These are phyloP conservation scores for Myxozyma vanderwaltii DNA, from an alignment of 805 yeast species.

Conservation along the genomic window DNA sequence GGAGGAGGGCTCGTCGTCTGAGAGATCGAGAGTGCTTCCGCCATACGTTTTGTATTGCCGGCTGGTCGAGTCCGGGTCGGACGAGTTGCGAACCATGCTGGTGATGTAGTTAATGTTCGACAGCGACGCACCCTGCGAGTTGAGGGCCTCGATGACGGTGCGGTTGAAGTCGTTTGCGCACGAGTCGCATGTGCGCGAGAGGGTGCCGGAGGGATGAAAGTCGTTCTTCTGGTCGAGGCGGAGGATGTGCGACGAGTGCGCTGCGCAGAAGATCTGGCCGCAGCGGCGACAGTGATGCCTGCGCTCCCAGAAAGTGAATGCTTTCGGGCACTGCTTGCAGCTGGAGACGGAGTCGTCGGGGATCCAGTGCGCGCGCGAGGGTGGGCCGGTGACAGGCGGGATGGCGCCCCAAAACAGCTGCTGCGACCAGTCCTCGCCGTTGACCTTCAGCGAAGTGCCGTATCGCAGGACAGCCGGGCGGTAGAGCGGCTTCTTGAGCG, in stretches of 20 bases:
- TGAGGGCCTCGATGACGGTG: constrained; percentile 28
- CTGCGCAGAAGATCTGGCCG: constrained; percentile 77
- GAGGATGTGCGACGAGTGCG: constrained; percentile 61
- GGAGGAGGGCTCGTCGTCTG: constrained; percentile 20
- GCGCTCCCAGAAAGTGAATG: constrained; percentile 76
- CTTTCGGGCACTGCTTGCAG: constrained; percentile 68
- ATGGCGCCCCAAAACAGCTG: constrained; percentile 33
- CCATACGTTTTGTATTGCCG: neutral
- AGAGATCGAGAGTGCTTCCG: constrained; percentile 1
- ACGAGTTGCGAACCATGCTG: constrained; percentile 26
- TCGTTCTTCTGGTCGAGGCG: constrained; percentile 52
- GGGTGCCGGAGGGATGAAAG: constrained; percentile 66
- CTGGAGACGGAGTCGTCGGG: constrained; percentile 64
- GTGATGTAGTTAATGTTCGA: constrained; percentile 29
- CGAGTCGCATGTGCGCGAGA: constrained; percentile 68
- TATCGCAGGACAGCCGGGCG: constrained; percentile 84
- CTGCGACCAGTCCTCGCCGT: constrained; percentile 31
- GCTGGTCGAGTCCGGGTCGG: constrained; percentile 10
- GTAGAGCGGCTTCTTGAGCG: constrained; percentile 83
- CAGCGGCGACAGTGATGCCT: constrained; percentile 84
- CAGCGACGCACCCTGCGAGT: constrained; percentile 16
- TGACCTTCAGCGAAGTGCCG: constrained; percentile 39
- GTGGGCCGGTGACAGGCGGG: constrained; percentile 37
- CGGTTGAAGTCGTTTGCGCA: constrained; percentile 57
- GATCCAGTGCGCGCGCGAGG: constrained; percentile 48